Conservation (phyloP, 176 grass and related monocot genomes). For the Eragrostis curvula region DNA sequence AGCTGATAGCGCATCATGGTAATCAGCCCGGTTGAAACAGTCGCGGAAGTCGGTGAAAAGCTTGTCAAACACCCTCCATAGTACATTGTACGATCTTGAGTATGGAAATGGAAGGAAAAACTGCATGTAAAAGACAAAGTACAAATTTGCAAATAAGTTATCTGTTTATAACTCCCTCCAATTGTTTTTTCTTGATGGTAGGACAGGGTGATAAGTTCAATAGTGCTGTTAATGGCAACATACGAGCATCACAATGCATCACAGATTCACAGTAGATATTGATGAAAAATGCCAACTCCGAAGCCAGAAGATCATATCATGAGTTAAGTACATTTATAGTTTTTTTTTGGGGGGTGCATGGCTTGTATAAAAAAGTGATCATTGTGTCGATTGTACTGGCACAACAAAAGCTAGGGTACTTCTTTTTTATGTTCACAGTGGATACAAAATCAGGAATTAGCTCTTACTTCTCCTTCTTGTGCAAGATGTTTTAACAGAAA, state of each 20-base stretch:
- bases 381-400: not conserved
- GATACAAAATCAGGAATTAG: conserved; percentile 16
- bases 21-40: conserved; percentile 72
- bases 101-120: conserved; percentile 96
- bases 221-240: not conserved
- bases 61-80: conserved; percentile 95
- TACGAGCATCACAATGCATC: not conserved
- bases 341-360: conserved; percentile 8
- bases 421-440: not conserved
- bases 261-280: conserved; percentile 11
- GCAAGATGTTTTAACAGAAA: conserved; percentile 72
- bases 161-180: not conserved
- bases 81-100: conserved; percentile 81
- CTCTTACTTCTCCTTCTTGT: conserved; percentile 90
- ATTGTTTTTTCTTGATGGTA: not conserved
- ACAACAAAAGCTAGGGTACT: not conserved
- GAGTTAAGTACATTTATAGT: not conserved
- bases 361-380: not conserved
- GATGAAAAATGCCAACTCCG: conserved; percentile 2
- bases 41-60: conserved; percentile 94
- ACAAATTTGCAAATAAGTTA: not conserved
- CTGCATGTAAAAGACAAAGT: conserved; percentile 51
- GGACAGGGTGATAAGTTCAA: not conserved
- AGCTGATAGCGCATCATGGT: conserved; percentile 67
- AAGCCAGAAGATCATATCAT: not conserved